Percentiles rank a stretch among this genome's conserved stretches.
Conservation (phyloP, 2,329 filamentous ascomycete species). For the Achaetomium macrosporum region DNA sequence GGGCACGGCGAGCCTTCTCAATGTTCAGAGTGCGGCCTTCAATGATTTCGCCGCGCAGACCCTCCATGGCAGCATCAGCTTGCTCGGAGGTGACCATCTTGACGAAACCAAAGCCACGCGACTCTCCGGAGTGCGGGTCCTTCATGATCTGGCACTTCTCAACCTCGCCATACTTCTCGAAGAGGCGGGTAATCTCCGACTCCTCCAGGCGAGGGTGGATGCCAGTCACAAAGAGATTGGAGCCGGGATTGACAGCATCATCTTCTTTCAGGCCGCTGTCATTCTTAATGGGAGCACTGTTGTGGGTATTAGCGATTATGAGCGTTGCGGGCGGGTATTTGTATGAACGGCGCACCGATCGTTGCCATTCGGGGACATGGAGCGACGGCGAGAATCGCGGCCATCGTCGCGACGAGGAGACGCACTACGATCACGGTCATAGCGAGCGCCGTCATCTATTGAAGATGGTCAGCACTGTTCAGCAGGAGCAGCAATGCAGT, state of each 20-base stretch:
- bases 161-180: conserved; percentile 97
- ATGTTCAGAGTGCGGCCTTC: conserved; percentile 96
- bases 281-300: conserved; percentile 41
- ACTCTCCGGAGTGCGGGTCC: conserved; percentile 97
- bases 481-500: background rate
- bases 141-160: conserved; percentile 99
- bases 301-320: conserved; percentile 16
- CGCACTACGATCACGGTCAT: conserved; percentile 61
- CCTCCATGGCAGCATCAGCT: conserved; percentile 94
- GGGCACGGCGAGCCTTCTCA: conserved; percentile 93
- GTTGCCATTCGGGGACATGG: conserved; percentile 54
- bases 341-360: conserved; percentile 38
- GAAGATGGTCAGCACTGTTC: conserved; percentile 13
- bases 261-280: conserved; percentile 56
- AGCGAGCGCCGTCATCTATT: conserved; percentile 58
- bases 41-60: conserved; percentile 87
- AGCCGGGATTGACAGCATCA: conserved; percentile 83
- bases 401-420: conserved; percentile 61
- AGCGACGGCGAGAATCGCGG: conserved; percentile 54
- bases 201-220: conserved; percentile 91
- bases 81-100: conserved; percentile 96
- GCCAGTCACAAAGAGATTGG: conserved; percentile 97
- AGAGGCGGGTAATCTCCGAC: conserved; percentile 85
- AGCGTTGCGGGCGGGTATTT: background rate
- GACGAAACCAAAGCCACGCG: conserved; percentile 97